phyloP scores from a whole-genome alignment of 1,284 basidiomycete genomes.

The Microbotryum silenes-acaulis region DNA sequence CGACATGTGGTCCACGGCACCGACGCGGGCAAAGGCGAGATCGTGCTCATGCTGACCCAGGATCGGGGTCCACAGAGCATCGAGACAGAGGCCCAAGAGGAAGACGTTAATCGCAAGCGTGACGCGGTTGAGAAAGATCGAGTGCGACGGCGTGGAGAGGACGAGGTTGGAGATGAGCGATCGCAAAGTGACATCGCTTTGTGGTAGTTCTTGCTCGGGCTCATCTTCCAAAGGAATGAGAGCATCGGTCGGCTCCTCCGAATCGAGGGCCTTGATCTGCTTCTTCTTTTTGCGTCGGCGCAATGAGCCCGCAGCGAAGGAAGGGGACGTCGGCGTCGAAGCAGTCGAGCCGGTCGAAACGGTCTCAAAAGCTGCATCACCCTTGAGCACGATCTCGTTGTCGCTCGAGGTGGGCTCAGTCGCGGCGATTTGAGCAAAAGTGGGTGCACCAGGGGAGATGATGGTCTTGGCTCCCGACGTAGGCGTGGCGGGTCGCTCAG shows the following conservation, averaged over 20 bases:
- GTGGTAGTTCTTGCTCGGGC: too few relatives aligned
- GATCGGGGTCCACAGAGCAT: slow-evolving; percentile 31
- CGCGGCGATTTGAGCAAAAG: too few relatives aligned
- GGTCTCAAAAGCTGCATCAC: background rate
- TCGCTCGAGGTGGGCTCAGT: too few relatives aligned
- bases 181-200: background rate
- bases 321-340: background rate
- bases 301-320: background rate
- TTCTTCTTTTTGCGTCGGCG: background rate
- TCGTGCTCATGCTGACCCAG: slow-evolving; percentile 37
- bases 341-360: background rate
- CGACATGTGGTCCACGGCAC: slow-evolving; percentile 57
- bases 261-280: background rate
- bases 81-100: slow-evolving; percentile 26
- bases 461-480: background rate
- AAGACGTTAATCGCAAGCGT: slow-evolving; percentile 21
- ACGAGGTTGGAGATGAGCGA: background rate
- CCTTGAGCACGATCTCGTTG: background rate
- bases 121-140: slow-evolving; percentile 17
- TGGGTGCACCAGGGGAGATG: background rate
- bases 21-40: slow-evolving; percentile 58
- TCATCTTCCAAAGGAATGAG: background rate
- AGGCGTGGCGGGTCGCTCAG: too few relatives aligned
- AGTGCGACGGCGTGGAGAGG: background rate
- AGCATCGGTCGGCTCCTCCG: background rate